A percentile compares a stretch with the other conserved stretches of the same genome.
These are phyloP conservation scores for Polyporus arcularius DNA, from an alignment of 768 basidiomycete genomes.

Conservation along the genomic window DNA sequence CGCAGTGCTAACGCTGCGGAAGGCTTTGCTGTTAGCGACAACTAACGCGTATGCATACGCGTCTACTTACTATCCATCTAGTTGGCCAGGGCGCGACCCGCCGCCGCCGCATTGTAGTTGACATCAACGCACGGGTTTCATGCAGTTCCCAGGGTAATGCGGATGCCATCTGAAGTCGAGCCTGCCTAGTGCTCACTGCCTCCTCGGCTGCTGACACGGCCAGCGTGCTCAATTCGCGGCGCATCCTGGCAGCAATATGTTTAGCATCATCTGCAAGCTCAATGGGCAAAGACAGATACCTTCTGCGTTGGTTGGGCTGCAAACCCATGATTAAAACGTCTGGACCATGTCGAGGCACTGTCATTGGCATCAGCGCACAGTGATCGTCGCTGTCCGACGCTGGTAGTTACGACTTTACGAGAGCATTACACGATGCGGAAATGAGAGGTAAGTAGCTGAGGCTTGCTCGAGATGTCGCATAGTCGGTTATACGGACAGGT, in stretches of 20 bases:
- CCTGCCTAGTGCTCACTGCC: not conserved
- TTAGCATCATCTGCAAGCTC: too few species aligned
- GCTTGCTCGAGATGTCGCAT: too few species aligned
- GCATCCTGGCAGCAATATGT: not conserved
- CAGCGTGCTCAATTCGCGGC: not conserved
- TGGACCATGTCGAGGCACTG: too few species aligned
- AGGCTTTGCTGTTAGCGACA: constrained; percentile 2
- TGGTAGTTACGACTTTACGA: too few species aligned
- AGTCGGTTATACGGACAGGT: too few species aligned
- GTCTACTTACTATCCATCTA: not conserved
- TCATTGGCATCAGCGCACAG: too few species aligned
- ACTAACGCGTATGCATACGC: not conserved
- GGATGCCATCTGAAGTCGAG: not conserved
- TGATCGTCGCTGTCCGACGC: too few species aligned
- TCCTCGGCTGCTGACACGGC: not conserved
- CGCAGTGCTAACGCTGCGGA: not conserved
- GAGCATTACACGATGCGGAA: too few species aligned
- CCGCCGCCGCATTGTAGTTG: not conserved
- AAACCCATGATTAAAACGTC: too few species aligned
- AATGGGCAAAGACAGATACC: too few species aligned
- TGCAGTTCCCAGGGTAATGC: constrained; percentile 1
- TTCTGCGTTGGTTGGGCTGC: too few species aligned
- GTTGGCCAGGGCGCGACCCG: not conserved
- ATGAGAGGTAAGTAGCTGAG: too few species aligned
- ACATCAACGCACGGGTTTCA: not conserved